These are phyloP conservation scores for Leishmania gerbilli DNA, from an alignment of 208 protist genomes.

Conservation along the genomic window DNA sequence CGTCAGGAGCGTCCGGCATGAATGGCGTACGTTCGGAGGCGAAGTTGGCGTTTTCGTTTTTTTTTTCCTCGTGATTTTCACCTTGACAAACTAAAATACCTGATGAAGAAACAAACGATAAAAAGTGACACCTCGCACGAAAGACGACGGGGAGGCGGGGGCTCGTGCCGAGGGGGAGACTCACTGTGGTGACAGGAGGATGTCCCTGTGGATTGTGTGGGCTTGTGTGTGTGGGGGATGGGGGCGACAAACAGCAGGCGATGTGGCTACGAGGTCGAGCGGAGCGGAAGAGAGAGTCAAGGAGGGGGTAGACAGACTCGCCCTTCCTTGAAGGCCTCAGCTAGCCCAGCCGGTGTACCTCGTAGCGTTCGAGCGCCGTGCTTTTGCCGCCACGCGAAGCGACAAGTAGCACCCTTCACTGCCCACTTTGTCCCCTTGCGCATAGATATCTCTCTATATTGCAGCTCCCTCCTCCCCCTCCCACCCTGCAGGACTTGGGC, in stretches of 20 bases:
- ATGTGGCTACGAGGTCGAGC: background rate
- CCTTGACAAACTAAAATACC: background rate
- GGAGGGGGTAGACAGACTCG: background rate
- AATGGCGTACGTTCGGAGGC: background rate
- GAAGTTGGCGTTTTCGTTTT: background rate
- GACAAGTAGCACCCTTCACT: background rate
- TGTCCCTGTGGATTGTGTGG: background rate
- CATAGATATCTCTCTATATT: background rate
- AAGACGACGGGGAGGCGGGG: background rate
- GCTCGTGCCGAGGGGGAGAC: background rate
- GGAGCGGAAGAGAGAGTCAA: background rate
- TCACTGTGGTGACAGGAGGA: background rate
- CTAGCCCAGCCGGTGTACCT: background rate
- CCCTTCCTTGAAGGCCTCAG: background rate
- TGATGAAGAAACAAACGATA: background rate
- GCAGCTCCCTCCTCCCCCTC: no score
- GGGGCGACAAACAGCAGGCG: background rate
- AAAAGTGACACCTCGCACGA: background rate
- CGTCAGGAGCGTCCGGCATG: background rate
- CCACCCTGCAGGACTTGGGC: background rate
- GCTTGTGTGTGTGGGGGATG: background rate
- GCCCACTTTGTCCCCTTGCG: no score
- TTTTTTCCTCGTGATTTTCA: background rate
- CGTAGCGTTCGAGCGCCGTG: background rate
- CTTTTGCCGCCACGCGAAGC: background rate